Evolutionary conservation across 495 filamentous ascomycete species (phyloP).

Genomic region (Penicillium samsonianum): DNA sequence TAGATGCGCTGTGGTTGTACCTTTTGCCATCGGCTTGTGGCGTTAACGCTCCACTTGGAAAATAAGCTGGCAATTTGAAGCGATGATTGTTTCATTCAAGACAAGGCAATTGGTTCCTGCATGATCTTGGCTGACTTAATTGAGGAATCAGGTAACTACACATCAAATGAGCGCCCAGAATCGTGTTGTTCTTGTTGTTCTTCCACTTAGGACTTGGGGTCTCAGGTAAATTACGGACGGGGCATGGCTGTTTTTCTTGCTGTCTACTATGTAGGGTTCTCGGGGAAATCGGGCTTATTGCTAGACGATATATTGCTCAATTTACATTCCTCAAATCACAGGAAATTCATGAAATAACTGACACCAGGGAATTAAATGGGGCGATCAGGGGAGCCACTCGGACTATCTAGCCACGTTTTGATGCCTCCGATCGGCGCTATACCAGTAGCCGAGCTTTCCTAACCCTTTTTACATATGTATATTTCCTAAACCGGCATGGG

Average conservation of each 20-base stretch:
- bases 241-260: slow-evolving; percentile 2
- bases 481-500: neutral
- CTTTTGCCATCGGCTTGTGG: slow-evolving; percentile 1
- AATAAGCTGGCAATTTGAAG: slow-evolving; percentile 9
- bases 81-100: slow-evolving; percentile 1
- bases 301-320: neutral
- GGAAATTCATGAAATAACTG: neutral
- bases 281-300: neutral
- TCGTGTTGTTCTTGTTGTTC: slow-evolving; percentile 11
- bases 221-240: neutral
- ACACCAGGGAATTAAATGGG: neutral
- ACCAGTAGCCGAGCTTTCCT: neutral
- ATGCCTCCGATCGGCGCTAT: neutral
- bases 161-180: neutral
- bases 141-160: neutral
- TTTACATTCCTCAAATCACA: neutral
- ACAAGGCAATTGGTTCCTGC: slow-evolving; percentile 7
- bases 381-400: slow-evolving; percentile 1
- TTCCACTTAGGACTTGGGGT: slow-evolving; percentile 11
- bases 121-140: neutral
- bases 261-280: neutral
- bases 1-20: neutral
- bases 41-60: slow-evolving; percentile 9
- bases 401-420: neutral
- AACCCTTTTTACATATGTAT: neutral